Percentiles rank a stretch among this genome's conserved stretches.
Evolutionary conservation across 1,139 yeast species (phyloP).

Genomic region (Eremothecium cymbalariae): DNA sequence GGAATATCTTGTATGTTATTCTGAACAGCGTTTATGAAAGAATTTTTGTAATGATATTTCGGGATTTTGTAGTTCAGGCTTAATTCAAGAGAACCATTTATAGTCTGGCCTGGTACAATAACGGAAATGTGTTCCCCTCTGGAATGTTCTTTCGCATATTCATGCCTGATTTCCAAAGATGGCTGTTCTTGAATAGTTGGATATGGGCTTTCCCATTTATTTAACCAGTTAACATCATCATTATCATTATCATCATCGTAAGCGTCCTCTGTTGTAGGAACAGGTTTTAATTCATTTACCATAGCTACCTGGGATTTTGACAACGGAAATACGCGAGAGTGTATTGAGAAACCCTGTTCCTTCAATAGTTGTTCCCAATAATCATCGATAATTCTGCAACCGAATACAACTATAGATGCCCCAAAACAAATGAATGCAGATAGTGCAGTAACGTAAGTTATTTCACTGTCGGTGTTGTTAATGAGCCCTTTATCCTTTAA

Average conservation of each 20-base stretch:
- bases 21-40: conserved; percentile 27
- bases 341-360: conserved; percentile 47
- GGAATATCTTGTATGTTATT: conserved; percentile 28
- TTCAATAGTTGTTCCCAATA: conserved; percentile 67
- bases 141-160: conserved; percentile 19
- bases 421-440: conserved; percentile 68
- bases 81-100: conserved; percentile 34
- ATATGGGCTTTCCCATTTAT: conserved; percentile 22
- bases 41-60: conserved; percentile 32
- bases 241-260: neutral
- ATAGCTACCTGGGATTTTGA: neutral
- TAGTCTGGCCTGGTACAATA: conserved; percentile 35
- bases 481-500: conserved; percentile 11
- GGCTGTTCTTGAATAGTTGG: conserved; percentile 26
- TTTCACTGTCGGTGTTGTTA: conserved; percentile 1
- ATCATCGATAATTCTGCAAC: conserved; percentile 63
- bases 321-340: conserved; percentile 36
- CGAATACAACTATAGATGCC: conserved; percentile 53
- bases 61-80: conserved; percentile 33
- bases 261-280: neutral
- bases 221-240: conserved; percentile 6
- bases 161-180: conserved; percentile 22
- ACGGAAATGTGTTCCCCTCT: conserved; percentile 24
- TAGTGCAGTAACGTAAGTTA: conserved; percentile 22
- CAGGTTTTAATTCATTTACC: conserved; percentile 16